Conservation (phyloP, 1,284 basidiomycete species). For the Leccinum griseonigrum region DNA sequence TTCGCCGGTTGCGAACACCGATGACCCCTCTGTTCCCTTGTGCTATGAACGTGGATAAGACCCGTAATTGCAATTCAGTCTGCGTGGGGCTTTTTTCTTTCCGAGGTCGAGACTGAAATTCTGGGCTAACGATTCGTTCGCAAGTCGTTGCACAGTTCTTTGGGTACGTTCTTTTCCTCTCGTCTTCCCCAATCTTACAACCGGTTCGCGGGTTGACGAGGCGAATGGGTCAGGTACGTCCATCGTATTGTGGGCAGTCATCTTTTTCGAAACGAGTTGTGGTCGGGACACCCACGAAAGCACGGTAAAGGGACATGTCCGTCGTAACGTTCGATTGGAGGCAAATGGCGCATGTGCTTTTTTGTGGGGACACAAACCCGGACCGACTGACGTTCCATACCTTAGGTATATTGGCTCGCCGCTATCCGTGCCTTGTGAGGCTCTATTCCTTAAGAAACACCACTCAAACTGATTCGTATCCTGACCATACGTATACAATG, state of each 20-base stretch:
- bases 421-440: conserved; percentile 31
- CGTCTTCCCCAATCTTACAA: background rate
- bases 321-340: conserved; percentile 51
- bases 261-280: background rate
- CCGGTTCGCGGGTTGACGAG: conserved; percentile 1
- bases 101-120: background rate
- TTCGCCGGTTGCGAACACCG: too few species aligned
- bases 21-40: too few species aligned
- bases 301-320: conserved; percentile 38
- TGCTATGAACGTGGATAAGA: conserved; percentile 45
- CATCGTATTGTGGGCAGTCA: conserved; percentile 35
- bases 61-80: conserved; percentile 39
- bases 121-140: background rate
- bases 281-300: conserved; percentile 1
- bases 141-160: conserved; percentile 39
- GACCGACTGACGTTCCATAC: background rate
- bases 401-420: conserved; percentile 44
- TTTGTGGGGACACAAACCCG: background rate
- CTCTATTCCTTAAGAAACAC: background rate
- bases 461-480: background rate
- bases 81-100: background rate
- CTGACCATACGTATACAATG: conserved; percentile 15
- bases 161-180: conserved; percentile 29
- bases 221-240: conserved; percentile 27
- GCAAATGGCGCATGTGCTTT: conserved; percentile 39